These are phyloP conservation scores for Heterobasidion annosum DNA, from an alignment of 1,284 basidiomycete species.

Conservation along the genomic window DNA sequence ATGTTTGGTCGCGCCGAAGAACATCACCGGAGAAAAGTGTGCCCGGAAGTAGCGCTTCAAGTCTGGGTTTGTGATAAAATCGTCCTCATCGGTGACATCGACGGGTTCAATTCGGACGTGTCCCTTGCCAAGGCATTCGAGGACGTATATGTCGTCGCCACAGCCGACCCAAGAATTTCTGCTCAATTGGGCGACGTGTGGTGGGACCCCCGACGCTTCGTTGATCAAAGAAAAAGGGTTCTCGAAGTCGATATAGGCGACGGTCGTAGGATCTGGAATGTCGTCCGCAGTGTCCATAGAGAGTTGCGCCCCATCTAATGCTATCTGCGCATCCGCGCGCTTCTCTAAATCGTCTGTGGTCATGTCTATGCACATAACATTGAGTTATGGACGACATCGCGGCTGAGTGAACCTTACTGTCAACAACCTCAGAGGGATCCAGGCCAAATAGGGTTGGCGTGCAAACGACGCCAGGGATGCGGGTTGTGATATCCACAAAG, in stretches of 20 bases:
- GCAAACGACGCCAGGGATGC: constrained; percentile 70
- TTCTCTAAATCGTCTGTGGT: constrained; percentile 39
- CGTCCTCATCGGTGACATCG: constrained; percentile 24
- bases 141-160: constrained; percentile 64
- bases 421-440: constrained; percentile 60
- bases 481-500: constrained; percentile 74
- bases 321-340: constrained; percentile 20
- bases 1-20: not conserved
- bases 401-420: constrained; percentile 34
- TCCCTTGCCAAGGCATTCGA: constrained; percentile 74
- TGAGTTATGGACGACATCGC: constrained; percentile 2
- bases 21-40: constrained; percentile 45
- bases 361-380: constrained; percentile 31
- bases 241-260: constrained; percentile 79
- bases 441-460: constrained; percentile 85
- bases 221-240: constrained; percentile 64
- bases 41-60: constrained; percentile 32
- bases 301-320: constrained; percentile 5
- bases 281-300: constrained; percentile 15
- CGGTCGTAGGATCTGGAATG: constrained; percentile 50
- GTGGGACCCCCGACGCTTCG: constrained; percentile 36
- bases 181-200: constrained; percentile 43
- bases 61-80: not conserved
- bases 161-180: constrained; percentile 76
- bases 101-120: constrained; percentile 59